phyloP scores from a whole-genome alignment of 257 asterid genomes.

The Nicotiana noctiflora region DNA sequence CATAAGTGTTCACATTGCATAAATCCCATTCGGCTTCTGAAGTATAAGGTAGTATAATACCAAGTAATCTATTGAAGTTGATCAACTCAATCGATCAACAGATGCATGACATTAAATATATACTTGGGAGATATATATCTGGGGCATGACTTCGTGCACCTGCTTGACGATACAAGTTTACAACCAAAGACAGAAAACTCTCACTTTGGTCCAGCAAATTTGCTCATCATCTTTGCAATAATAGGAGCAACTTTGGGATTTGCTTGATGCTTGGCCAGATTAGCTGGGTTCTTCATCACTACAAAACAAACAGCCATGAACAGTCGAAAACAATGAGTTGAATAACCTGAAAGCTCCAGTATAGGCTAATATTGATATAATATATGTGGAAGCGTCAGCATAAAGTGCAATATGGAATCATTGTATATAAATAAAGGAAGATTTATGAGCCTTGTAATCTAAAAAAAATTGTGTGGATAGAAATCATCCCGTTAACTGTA shows the following conservation, averaged over 20 bases:
- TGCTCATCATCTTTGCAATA: constrained; percentile 75
- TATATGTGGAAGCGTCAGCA: background rate
- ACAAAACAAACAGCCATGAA: constrained; percentile 16
- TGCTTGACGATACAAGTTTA: background rate
- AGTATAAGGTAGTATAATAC: background rate
- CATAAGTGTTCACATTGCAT: background rate
- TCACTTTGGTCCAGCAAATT: constrained; percentile 56
- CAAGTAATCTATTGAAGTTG: background rate
- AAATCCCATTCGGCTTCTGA: background rate
- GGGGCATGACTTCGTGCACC: background rate
- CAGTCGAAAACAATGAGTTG: background rate
- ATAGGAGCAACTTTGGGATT: constrained; percentile 93
- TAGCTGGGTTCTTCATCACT: constrained; percentile 97
- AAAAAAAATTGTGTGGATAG: no score
- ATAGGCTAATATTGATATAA: background rate
- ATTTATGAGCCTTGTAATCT: no score
- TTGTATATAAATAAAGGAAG: background rate
- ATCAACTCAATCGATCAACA: background rate
- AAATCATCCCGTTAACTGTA: no score
- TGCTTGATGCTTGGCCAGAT: constrained; percentile 80
- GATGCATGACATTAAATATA: background rate
- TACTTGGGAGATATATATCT: background rate
- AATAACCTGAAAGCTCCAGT: background rate
- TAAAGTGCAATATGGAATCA: background rate
- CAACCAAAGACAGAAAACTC: background rate